Evolutionary conservation across 129 eudicot species (phyloP).

Genomic region (Gnaphalium uliginosum): DNA sequence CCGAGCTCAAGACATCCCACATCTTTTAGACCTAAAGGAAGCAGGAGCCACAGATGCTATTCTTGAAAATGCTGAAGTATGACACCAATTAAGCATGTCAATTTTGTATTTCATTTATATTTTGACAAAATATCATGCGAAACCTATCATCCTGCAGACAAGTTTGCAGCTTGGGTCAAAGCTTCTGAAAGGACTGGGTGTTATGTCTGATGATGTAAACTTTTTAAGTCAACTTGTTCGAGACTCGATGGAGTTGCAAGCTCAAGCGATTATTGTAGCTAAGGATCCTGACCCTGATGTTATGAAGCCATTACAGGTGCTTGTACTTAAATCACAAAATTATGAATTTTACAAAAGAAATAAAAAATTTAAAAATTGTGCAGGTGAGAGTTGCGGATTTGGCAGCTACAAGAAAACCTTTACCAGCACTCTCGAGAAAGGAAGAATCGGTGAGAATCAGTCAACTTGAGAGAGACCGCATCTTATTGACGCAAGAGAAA

Average conservation of each 20-base stretch:
- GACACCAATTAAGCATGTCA: neutral
- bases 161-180: conserved; percentile 97
- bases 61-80: conserved; percentile 94
- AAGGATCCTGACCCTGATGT: conserved; percentile 49
- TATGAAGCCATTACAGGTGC: conserved; percentile 84
- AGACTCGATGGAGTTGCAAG: conserved; percentile 93
- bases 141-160: conserved; percentile 50
- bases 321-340: neutral
- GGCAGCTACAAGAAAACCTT: conserved; percentile 39
- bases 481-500: conserved; percentile 36
- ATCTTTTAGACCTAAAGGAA: conserved; percentile 83
- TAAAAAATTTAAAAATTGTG: neutral
- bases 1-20: conserved; percentile 79
- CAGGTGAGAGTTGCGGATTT: conserved; percentile 73
- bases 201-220: conserved; percentile 88
- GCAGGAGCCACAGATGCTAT: conserved; percentile 98
- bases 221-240: conserved; percentile 79
- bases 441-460: conserved; percentile 42
- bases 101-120: neutral
- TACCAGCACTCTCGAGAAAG: conserved; percentile 20
- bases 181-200: conserved; percentile 93
- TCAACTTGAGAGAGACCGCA: conserved; percentile 36
- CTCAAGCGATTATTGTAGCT: conserved; percentile 53
- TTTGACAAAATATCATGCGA: neutral
- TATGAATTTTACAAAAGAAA: neutral